A percentile compares a stretch with the other conserved stretches of the same genome.
These are phyloP conservation scores for Dendrobium officinale DNA, from an alignment of 106 monocot species.

Conservation along the genomic window DNA sequence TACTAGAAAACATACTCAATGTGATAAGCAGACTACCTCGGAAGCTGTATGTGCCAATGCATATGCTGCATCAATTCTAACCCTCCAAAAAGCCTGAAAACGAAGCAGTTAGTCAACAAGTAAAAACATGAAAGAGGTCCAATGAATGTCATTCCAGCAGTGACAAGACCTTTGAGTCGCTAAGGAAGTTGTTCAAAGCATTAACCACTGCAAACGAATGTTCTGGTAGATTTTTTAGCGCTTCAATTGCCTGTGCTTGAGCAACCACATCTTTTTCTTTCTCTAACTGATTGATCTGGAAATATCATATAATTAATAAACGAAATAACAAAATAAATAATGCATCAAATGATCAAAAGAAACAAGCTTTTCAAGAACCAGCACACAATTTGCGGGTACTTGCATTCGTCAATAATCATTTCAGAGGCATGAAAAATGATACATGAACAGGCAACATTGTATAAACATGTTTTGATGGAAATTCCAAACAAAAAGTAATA, in stretches of 20 bases:
- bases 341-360: neutral
- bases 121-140: neutral
- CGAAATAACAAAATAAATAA: neutral
- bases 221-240: slow-evolving; percentile 57
- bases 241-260: slow-evolving; percentile 81
- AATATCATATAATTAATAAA: slow-evolving; percentile 2
- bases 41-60: slow-evolving; percentile 83
- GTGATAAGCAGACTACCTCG: slow-evolving; percentile 47
- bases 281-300: slow-evolving; percentile 93
- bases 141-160: neutral
- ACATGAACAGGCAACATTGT: neutral
- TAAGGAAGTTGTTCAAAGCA: slow-evolving; percentile 72
- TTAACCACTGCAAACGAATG: slow-evolving; percentile 75
- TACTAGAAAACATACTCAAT: neutral
- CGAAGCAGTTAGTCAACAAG: neutral
- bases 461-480: no score
- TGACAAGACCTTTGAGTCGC: slow-evolving; percentile 75
- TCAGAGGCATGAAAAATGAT: neutral
- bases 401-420: neutral
- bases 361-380: neutral
- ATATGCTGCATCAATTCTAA: slow-evolving; percentile 94
- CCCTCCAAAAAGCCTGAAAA: slow-evolving; percentile 91
- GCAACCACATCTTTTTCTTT: slow-evolving; percentile 97
- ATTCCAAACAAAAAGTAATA: neutral
- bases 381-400: neutral